Percentiles rank a stretch among this genome's conserved stretches.
Evolutionary conservation across 1,284 basidiomycete genomes (phyloP).

Genomic region (Crocinoboletus sp.): DNA sequence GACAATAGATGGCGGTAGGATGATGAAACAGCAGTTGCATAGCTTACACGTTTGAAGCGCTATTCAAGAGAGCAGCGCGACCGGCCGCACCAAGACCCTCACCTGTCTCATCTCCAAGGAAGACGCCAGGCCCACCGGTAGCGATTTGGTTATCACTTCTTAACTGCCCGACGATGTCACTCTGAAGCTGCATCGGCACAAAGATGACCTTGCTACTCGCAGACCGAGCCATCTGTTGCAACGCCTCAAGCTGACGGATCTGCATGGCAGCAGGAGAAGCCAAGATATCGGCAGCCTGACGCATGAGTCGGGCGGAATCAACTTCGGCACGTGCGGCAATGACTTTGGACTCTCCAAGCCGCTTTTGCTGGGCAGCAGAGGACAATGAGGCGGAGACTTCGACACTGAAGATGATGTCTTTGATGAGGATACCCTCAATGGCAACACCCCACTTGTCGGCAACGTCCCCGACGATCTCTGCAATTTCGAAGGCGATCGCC

Average conservation of each 20-base stretch:
- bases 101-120: constrained; percentile 40
- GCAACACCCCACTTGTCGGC: constrained; percentile 93
- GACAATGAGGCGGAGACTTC: constrained; percentile 93
- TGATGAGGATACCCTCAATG: constrained; percentile 93
- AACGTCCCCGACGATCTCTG: constrained; percentile 87
- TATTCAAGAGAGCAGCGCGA: constrained; percentile 52
- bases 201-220: constrained; percentile 87
- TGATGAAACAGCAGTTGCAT: neutral
- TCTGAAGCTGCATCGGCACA: constrained; percentile 89
- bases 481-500: constrained; percentile 93
- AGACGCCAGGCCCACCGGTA: constrained; percentile 36
- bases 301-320: constrained; percentile 91
- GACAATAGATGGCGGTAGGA: neutral
- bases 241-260: constrained; percentile 91
- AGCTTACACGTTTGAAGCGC: constrained; percentile 41
- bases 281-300: constrained; percentile 89
- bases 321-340: constrained; percentile 97
- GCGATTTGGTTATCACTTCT: constrained; percentile 21
- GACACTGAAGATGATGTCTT: constrained; percentile 89
- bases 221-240: constrained; percentile 68
- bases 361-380: constrained; percentile 91
- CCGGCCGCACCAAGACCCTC: constrained; percentile 42
- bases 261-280: constrained; percentile 96
- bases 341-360: constrained; percentile 93
- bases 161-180: constrained; percentile 57